Base-by-base conservation (phyloP, 805 yeast species). In the Lipomyces lipofer region DNA sequence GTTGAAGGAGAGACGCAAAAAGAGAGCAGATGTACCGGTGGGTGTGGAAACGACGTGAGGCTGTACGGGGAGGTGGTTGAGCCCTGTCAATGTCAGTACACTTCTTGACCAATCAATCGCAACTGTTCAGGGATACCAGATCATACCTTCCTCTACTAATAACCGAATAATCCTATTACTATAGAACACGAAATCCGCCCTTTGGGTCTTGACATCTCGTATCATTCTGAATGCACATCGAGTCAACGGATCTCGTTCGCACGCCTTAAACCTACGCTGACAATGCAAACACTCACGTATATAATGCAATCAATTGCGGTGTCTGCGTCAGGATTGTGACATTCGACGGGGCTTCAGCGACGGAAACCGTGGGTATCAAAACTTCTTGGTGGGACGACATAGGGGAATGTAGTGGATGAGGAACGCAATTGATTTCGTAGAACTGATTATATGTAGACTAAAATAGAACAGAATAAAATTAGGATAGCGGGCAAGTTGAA, bases 181-280 rank as follows among this genome's bases (percentile, higher is more conserved):
- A 71, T 92, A 94, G 71, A 94, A 94, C 50, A 94, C 92, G 68
- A 94, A 94, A 68, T 94, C 97, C 1, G 94, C 88, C 67, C 99
- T 82, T 54, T 80, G 76, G 15, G 99, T 92, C 52, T 73, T 73
- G 64, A 78, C 80, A 71, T 88, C 88, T 68, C 99, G 84, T 66
- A 94, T 90, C 66, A 91, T 90, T 15, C 79, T 76, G n/a, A n/a
- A 43, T n/a, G 22, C 4, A n/a, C n/a, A n/a, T n/a, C n/a, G n/a
- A n/a, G n/a, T n/a, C n/a, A n/a, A n/a, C n/a, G n/a, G n/a, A n/a
- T n/a, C 10, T 1, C 1, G 25, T 36, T 36, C 19, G 33, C 25
- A 1, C 22, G 15, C 15, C 13, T 33, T 24, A 2, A 43, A 21
- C 13, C 13, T n/a, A n/a, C 19, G 13, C 21, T 22, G 19, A 39